These are phyloP conservation scores for Acanthamoeba culbertsoni DNA, from an alignment of 208 protist genomes.

Conservation along the genomic window DNA sequence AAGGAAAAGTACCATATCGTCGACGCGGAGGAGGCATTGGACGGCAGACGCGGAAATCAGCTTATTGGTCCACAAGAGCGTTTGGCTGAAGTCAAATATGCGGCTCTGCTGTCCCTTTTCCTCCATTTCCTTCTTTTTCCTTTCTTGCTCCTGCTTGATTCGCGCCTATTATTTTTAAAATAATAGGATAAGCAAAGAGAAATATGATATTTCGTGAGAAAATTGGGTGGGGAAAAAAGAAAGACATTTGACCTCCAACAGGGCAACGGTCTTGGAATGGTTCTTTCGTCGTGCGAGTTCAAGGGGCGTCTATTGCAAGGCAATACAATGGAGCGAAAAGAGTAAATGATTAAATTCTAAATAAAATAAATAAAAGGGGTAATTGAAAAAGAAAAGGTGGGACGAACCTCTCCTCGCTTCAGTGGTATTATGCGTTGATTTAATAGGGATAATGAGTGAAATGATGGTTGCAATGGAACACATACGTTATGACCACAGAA, in stretches of 20 bases:
- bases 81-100: constrained; percentile 33
- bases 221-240: neutral
- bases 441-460: too few species aligned
- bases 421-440: too few species aligned
- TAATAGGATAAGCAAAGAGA: neutral
- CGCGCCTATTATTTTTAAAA: neutral
- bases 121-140: constrained; percentile 2
- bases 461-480: neutral
- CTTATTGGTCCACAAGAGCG: neutral
- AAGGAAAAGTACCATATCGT: neutral
- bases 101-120: neutral
- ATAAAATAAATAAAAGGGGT: too few species aligned
- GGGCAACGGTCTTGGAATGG: neutral
- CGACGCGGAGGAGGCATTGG: neutral
- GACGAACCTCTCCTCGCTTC: too few species aligned
- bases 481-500: neutral
- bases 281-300: constrained; percentile 17
- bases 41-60: neutral
- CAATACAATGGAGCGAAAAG: neutral
- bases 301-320: neutral
- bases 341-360: too few species aligned
- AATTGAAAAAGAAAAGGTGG: too few species aligned
- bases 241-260: neutral
- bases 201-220: neutral
- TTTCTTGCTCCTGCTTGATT: constrained; percentile 18